Conservation (phyloP, 495 filamentous ascomycete genomes). For the Penicillium verhagenii region DNA sequence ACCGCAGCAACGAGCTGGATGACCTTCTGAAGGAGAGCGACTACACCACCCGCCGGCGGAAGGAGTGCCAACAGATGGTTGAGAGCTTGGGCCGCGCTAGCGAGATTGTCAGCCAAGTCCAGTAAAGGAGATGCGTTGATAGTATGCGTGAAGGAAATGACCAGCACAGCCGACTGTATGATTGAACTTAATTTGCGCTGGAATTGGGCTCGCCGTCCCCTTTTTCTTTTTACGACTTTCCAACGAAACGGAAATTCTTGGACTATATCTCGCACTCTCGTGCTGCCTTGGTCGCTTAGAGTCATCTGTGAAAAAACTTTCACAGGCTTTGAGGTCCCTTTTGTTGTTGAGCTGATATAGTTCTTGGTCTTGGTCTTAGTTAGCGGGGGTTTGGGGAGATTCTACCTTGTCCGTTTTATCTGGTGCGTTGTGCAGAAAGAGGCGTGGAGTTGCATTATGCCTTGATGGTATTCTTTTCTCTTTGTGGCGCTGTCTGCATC, state of each 20-base stretch:
- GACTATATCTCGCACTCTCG: constrained; percentile 14
- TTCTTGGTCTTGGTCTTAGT: constrained; percentile 1
- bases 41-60: constrained; percentile 89
- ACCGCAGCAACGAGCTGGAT: constrained; percentile 83
- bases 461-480: not conserved
- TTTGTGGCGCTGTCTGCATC: not conserved
- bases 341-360: constrained; percentile 11
- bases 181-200: constrained; percentile 19
- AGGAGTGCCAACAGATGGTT: constrained; percentile 99
- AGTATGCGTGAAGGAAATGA: not conserved
- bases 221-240: constrained; percentile 18
- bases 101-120: constrained; percentile 96
- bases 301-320: not conserved
- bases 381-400: constrained; percentile 2
- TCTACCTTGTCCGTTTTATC: not conserved
- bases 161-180: constrained; percentile 15
- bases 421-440: not conserved
- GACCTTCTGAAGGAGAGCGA: constrained; percentile 97
- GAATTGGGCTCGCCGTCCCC: constrained; percentile 13
- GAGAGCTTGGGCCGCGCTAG: constrained; percentile 82
- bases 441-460: not conserved
- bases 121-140: constrained; percentile 51
- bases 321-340: constrained; percentile 1
- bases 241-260: constrained; percentile 13
- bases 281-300: not conserved